These are phyloP conservation scores for Wickerhamiella domercqiae DNA, from an alignment of 805 yeast genomes.

Conservation along the genomic window DNA sequence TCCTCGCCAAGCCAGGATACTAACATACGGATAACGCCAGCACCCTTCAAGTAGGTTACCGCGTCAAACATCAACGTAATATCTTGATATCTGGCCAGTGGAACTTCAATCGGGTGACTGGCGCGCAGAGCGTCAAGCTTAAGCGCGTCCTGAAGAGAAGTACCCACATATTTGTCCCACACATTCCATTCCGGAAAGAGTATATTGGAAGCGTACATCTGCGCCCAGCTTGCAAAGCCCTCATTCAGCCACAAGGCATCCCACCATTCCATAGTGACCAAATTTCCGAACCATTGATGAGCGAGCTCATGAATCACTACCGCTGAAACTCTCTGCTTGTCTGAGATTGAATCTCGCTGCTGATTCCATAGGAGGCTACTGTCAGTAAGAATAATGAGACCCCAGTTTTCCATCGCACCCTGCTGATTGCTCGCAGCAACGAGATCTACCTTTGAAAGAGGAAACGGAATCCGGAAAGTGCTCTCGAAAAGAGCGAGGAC, in stretches of 20 bases:
- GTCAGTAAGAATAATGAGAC: constrained; percentile 50
- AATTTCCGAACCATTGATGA: constrained; percentile 79
- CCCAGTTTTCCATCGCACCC: constrained; percentile 86
- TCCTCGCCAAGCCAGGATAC: constrained; percentile 53
- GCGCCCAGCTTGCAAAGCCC: constrained; percentile 77
- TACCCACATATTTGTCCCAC: constrained; percentile 59
- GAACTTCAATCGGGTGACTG: constrained; percentile 69
- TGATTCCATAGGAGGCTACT: constrained; percentile 52
- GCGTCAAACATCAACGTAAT: constrained; percentile 68
- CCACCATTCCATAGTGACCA: constrained; percentile 87
- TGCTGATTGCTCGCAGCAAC: constrained; percentile 64
- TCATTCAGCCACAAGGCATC: constrained; percentile 78
- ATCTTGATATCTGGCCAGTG: constrained; percentile 55
- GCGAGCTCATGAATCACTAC: constrained; percentile 74
- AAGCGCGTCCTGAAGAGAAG: constrained; percentile 58
- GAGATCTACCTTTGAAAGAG: constrained; percentile 63
- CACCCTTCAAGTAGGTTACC: constrained; percentile 66
- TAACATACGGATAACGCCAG: constrained; percentile 59
- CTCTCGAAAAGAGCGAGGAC: constrained; percentile 48
- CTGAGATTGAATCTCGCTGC: constrained; percentile 39
- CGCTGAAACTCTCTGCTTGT: constrained; percentile 56
- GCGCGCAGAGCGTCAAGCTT: constrained; percentile 49
- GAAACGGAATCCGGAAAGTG: constrained; percentile 52
- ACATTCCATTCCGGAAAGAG: constrained; percentile 68
- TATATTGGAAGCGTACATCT: constrained; percentile 47